These are phyloP conservation scores for Bacidia rubella DNA, from an alignment of 495 filamentous ascomycete species.

Conservation along the genomic window DNA sequence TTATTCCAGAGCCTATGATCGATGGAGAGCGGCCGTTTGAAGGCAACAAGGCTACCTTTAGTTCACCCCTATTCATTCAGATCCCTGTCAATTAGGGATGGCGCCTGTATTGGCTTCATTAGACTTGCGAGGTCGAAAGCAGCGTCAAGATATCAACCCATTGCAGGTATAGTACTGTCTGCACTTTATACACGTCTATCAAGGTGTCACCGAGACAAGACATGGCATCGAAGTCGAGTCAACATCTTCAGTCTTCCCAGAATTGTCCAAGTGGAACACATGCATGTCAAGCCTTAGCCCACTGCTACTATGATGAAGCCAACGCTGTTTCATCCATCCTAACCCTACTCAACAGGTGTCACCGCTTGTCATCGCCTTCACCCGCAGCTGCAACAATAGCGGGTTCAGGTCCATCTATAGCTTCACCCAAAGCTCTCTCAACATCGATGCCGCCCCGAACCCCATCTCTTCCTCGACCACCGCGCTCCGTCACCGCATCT, in stretches of 20 bases:
- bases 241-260: no score
- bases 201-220: background rate
- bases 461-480: background rate
- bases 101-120: background rate
- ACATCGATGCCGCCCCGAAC: no score
- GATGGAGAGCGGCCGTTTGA: background rate
- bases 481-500: conserved; percentile 47
- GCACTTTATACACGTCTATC: background rate
- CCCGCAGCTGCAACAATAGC: no score
- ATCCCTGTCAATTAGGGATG: background rate
- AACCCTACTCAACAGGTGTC: no score
- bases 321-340: no score
- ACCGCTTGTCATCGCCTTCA: no score
- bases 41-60: background rate
- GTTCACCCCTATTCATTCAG: background rate
- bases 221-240: background rate
- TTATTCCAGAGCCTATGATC: background rate
- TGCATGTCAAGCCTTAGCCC: no score
- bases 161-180: background rate
- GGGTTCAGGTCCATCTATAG: no score
- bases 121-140: background rate
- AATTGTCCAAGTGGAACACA: no score
- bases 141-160: background rate
- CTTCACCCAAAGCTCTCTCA: no score
- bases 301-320: no score